Percentiles rank a stretch among this genome's conserved stretches.
phyloP scores from a whole-genome alignment of 2,329 filamentous ascomycete genomes.

The Verticillium klebahnii region DNA sequence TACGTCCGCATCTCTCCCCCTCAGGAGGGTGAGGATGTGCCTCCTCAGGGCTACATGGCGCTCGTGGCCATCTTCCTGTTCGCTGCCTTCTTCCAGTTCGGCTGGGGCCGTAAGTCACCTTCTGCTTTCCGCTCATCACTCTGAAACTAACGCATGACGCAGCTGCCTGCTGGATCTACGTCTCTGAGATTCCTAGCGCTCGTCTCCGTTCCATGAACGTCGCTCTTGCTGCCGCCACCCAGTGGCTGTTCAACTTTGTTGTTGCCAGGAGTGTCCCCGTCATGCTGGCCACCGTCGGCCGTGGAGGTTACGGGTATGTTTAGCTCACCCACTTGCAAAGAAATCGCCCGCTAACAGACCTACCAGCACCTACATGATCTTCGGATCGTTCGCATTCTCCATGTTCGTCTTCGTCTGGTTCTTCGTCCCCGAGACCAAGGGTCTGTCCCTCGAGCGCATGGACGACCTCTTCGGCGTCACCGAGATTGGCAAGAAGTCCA shows the following conservation, averaged over 20 bases:
- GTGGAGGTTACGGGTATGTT: constrained; percentile 29
- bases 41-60: constrained; percentile 58
- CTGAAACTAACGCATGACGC: constrained; percentile 15
- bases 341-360: too few relatives aligned
- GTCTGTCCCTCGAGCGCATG: constrained; percentile 18
- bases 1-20: constrained; percentile 58
- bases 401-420: constrained; percentile 63
- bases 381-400: constrained; percentile 56
- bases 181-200: constrained; percentile 57
- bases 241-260: constrained; percentile 68
- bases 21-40: constrained; percentile 39
- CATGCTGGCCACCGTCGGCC: constrained; percentile 50
- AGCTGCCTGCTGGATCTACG: constrained; percentile 53
- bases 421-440: constrained; percentile 62
- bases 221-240: constrained; percentile 58
- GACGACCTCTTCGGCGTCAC: constrained; percentile 4
- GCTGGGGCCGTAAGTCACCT: constrained; percentile 42
- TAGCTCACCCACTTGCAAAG: too few relatives aligned
- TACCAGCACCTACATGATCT: constrained; percentile 56
- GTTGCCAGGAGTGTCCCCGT: constrained; percentile 58
- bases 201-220: constrained; percentile 60
- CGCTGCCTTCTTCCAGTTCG: constrained; percentile 48
- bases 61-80: constrained; percentile 65
- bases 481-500: not conserved
- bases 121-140: not conserved